Conservation (phyloP, 2,329 filamentous ascomycete genomes). For the Cercospora brassicicola region DNA sequence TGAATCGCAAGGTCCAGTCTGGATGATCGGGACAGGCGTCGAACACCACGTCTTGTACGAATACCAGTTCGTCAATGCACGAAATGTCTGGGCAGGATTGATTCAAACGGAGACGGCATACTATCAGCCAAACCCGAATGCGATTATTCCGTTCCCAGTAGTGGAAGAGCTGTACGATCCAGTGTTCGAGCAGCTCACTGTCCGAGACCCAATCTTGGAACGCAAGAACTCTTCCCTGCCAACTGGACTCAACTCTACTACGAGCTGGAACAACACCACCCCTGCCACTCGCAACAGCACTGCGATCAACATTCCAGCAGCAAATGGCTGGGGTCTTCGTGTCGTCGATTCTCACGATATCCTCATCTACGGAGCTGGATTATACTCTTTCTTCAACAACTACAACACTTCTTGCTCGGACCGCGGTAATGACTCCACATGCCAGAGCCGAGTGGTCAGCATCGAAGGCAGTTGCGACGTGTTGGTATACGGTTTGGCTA, state of each 20-base stretch:
- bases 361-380: not conserved
- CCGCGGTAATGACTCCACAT: conserved; percentile 50
- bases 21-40: not conserved
- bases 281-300: not conserved
- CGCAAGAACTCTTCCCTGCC: not conserved
- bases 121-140: not conserved
- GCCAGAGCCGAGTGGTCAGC: conserved; percentile 52
- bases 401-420: not conserved
- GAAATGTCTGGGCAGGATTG: not conserved
- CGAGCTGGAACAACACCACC: not conserved
- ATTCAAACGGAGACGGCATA: not conserved
- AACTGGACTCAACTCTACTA: not conserved
- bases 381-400: not conserved
- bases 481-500: conserved; percentile 46
- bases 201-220: not conserved
- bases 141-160: not conserved
- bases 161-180: not conserved
- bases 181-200: not conserved
- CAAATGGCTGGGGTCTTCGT: not conserved
- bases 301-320: not conserved
- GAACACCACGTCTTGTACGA: not conserved
- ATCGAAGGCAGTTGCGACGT: conserved; percentile 46
- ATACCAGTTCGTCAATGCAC: not conserved
- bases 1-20: conserved; percentile 57
- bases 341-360: not conserved